Conservation (phyloP, 129 eudicot species). For the Flaveria ramosissima region DNA sequence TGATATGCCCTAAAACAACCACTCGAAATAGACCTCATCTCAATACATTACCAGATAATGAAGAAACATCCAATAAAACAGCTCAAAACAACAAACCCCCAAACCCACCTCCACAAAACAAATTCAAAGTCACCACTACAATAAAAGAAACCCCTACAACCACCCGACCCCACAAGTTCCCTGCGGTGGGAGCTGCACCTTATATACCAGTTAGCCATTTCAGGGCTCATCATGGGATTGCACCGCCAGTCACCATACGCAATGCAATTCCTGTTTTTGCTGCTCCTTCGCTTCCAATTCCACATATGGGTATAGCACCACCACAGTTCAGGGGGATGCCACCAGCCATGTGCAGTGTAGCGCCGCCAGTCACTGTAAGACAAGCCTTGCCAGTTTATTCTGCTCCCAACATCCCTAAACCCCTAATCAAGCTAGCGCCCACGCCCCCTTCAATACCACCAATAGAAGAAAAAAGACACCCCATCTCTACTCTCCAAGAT, state of each 20-base stretch:
- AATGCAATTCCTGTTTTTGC: slow-evolving; percentile 73
- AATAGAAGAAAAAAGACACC: slow-evolving; percentile 27
- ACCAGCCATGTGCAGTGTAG: slow-evolving; percentile 39
- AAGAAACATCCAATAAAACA: slow-evolving; percentile 30
- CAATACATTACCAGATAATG: slow-evolving; percentile 33
- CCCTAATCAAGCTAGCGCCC: slow-evolving; percentile 11
- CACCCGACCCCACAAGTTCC: slow-evolving; percentile 58
- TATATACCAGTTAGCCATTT: slow-evolving; percentile 80
- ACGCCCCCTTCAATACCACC: slow-evolving; percentile 13
- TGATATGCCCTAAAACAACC: slow-evolving; percentile 57
- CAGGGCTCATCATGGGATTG: slow-evolving; percentile 60
- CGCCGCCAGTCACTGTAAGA: slow-evolving; percentile 63
- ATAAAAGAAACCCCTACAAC: slow-evolving; percentile 30
- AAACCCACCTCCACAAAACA: slow-evolving; percentile 33
- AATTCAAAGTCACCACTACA: slow-evolving; percentile 14
- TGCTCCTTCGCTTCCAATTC: slow-evolving; percentile 70
- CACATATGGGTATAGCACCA: slow-evolving; percentile 47
- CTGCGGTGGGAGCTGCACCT: slow-evolving; percentile 88
- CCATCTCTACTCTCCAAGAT: slow-evolving; percentile 20
- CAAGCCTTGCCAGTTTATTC: slow-evolving; percentile 67
- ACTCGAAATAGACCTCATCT: slow-evolving; percentile 45
- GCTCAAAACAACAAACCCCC: slow-evolving; percentile 41
- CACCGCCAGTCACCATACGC: slow-evolving; percentile 85
- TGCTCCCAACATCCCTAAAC: slow-evolving; percentile 57
- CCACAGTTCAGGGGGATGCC: slow-evolving; percentile 37